A percentile compares a stretch with the other conserved stretches of the same genome.
Evolutionary conservation across 2,329 filamentous ascomycete species (phyloP).

Genomic region (Pyricularia sp.): DNA sequence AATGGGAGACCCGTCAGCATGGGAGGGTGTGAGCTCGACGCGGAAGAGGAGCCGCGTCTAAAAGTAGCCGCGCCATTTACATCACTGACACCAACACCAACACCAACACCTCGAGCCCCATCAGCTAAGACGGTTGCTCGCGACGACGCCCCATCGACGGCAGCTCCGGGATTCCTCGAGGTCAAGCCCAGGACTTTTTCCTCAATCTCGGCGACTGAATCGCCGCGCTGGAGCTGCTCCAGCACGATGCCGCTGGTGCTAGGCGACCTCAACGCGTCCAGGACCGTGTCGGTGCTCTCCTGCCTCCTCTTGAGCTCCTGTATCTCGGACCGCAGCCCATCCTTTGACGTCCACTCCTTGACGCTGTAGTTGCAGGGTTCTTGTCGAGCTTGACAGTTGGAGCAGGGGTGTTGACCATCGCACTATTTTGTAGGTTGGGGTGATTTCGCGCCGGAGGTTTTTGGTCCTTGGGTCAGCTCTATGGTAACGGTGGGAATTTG

Average conservation of each 20-base stretch:
- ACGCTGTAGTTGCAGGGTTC: background rate
- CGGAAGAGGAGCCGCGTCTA: background rate
- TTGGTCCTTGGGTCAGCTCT: background rate
- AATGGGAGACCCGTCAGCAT: background rate
- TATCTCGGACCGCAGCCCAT: conserved; percentile 3
- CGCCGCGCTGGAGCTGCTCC: conserved; percentile 3
- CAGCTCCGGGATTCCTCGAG: background rate
- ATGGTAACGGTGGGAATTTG: background rate
- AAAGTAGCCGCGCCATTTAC: background rate
- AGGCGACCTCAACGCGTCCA: conserved; percentile 1
- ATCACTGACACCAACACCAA: no score
- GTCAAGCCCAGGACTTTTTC: background rate
- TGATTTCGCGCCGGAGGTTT: background rate
- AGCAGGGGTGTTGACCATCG: conserved; percentile 1
- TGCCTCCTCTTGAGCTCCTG: background rate
- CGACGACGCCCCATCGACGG: background rate
- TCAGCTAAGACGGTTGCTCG: no score
- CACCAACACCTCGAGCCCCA: no score
- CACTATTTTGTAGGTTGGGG: background rate
- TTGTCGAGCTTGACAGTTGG: conserved; percentile 1
- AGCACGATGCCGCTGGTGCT: background rate
- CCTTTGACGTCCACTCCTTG: conserved; percentile 1
- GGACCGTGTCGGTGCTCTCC: background rate
- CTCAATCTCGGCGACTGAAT: conserved; percentile 1
- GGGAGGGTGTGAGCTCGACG: background rate